A percentile compares a stretch with the other conserved stretches of the same genome.
These are phyloP conservation scores for Ocimum tenuiflorum DNA, from an alignment of 257 asterid species.

Conservation along the genomic window DNA sequence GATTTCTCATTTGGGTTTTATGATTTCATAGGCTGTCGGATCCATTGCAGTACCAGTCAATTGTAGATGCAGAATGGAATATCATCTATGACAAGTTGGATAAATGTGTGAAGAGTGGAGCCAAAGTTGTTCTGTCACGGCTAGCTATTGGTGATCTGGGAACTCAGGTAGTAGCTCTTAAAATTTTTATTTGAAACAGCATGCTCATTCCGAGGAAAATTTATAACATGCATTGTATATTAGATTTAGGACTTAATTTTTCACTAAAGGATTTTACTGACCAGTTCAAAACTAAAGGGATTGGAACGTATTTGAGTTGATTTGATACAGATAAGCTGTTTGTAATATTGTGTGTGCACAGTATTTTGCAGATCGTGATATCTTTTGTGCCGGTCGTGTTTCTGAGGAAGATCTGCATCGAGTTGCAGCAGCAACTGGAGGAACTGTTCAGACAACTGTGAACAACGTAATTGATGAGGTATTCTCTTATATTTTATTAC, in stretches of 20 bases:
- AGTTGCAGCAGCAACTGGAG: conserved; percentile 90
- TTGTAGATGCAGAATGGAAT: conserved; percentile 96
- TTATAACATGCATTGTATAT: background rate
- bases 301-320: background rate
- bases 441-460: conserved; percentile 85
- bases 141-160: conserved; percentile 93
- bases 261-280: background rate
- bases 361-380: conserved; percentile 95
- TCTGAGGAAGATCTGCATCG: conserved; percentile 79
- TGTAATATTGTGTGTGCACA: conserved; percentile 25
- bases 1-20: conserved; percentile 16
- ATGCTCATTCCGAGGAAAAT: background rate
- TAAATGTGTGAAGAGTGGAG: conserved; percentile 87
- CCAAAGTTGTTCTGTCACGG: conserved; percentile 78
- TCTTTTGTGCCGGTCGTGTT: conserved; percentile 94
- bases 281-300: background rate
- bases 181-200: background rate
- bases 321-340: background rate
- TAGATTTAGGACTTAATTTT: background rate
- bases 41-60: conserved; percentile 85
- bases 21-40: conserved; percentile 58
- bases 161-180: conserved; percentile 53
- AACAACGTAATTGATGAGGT: conserved; percentile 86
- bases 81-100: conserved; percentile 86
- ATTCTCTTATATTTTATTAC: conserved; percentile 9